Base-by-base conservation (phyloP, 371 early-diverging fungal genomes). In the Lichtheimia corymbifera region DNA sequence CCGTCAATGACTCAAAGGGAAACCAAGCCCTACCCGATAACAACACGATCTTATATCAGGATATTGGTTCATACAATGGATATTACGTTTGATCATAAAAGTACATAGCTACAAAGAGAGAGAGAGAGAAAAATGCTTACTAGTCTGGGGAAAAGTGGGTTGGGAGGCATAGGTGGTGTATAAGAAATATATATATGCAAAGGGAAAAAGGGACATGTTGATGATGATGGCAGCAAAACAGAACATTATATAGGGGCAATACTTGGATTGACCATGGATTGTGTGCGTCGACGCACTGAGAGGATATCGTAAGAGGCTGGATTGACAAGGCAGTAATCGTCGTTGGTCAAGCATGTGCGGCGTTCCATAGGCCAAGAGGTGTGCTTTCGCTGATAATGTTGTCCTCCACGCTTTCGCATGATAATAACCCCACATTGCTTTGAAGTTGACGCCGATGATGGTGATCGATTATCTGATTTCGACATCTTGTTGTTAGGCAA, bases 241-340 rank as follows among this genome's bases (percentile, higher is more conserved):
- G 0, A 5, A 17, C 11, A 2, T 47, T 22, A 47, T 47, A 56
- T 42, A 24, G 57, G 57, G 12, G 43, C 42, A 5, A 56, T 56
- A 13, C 42, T 56, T 14, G 57, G 57, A 24, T n/a, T 56, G 42
- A 56, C 22, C 57, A 56, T 56, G 44, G 57, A 56, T 17, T 44
- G 57, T n/a, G 57, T 45, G 14, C 57, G 43, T 28, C 57, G 43
- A 9, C 57, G 57, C 24, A 56, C 43, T 15, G 57, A 56, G n/a
- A 56, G 14, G 2, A 35, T 35, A 2, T 35, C 35, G 11, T 35
- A 35, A 35, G 35, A 28, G 28, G 28, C 2, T 14, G 18, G 20
- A 17, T 20, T 44, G 20, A 13, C n/a, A 42, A 44, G 25, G 12
- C 28, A n/a, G n/a, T 22, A n/a, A 14, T 56, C 57, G 3, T 56